These are phyloP conservation scores for Eleusine coracana DNA, from an alignment of 176 grass and related monocot species.

Conservation along the genomic window DNA sequence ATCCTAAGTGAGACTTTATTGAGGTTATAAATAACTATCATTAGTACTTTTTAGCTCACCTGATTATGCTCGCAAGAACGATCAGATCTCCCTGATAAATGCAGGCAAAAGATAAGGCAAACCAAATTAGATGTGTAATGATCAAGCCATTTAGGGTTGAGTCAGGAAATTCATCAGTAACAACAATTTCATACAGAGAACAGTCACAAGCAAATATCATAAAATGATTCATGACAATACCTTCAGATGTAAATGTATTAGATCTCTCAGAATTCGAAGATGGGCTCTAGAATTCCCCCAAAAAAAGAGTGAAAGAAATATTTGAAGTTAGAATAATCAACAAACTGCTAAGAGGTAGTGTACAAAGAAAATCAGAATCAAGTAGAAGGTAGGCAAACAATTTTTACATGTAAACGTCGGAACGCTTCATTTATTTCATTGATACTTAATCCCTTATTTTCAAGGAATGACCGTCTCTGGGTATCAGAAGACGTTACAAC, in stretches of 20 bases:
- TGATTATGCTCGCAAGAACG: constrained; percentile 26
- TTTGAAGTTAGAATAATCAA: constrained; percentile 14
- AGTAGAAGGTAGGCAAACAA: not conserved
- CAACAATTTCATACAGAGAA: not conserved
- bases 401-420: constrained; percentile 52
- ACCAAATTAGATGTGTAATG: constrained; percentile 10
- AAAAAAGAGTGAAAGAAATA: not conserved
- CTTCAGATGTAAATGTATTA: constrained; percentile 32
- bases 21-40: not conserved
- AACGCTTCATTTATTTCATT: constrained; percentile 71
- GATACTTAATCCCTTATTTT: constrained; percentile 63
- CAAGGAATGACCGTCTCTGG: constrained; percentile 68
- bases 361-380: not conserved
- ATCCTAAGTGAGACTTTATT: not conserved
- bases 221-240: constrained; percentile 20
- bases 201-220: constrained; percentile 12
- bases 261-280: constrained; percentile 10
- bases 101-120: constrained; percentile 13
- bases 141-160: constrained; percentile 32
- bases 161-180: not conserved
- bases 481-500: constrained; percentile 51
- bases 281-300: constrained; percentile 17
- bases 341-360: not conserved
- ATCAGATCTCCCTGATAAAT: constrained; percentile 39
- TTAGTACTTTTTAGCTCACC: constrained; percentile 37